Conservation (phyloP, 2,329 filamentous ascomycete genomes). For the Parafenestella ontariensis region DNA sequence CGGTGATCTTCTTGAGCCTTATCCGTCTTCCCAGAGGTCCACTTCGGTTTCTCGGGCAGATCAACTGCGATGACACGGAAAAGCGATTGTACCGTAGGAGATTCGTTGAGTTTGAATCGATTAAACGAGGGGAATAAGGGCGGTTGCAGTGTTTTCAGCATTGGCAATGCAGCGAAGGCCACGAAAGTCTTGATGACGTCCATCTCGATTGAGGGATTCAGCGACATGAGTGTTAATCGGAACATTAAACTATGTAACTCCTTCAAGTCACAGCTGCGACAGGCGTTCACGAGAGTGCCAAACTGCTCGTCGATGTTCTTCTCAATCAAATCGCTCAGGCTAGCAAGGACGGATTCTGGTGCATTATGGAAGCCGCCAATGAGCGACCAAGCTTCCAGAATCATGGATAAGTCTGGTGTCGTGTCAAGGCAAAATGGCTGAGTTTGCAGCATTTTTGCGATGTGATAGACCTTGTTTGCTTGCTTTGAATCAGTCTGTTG, state of each 20-base stretch:
- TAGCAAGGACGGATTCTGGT: slow-evolving; percentile 4
- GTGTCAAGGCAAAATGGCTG: slow-evolving; percentile 14
- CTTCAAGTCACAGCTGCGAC: slow-evolving; percentile 24
- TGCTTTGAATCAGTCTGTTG: slow-evolving; percentile 13
- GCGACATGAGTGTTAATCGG: slow-evolving; percentile 52
- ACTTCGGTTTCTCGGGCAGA: slow-evolving; percentile 7
- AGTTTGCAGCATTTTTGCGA: slow-evolving; percentile 14
- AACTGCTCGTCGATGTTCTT: slow-evolving; percentile 47
- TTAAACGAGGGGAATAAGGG: slow-evolving; percentile 38
- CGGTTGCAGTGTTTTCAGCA: slow-evolving; percentile 47
- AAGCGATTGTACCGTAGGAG: slow-evolving; percentile 44
- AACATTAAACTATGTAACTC: slow-evolving; percentile 53
- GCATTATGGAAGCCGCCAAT: slow-evolving; percentile 21
- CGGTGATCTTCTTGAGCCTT: slow-evolving; percentile 13
- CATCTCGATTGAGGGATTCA: slow-evolving; percentile 47
- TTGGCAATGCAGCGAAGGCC: slow-evolving; percentile 52
- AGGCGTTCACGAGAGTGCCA: slow-evolving; percentile 52
- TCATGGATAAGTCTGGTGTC: slow-evolving; percentile 13
- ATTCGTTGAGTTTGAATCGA: slow-evolving; percentile 44
- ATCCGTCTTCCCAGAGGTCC: too few species aligned
- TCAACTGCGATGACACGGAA: slow-evolving; percentile 35
- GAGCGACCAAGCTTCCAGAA: slow-evolving; percentile 18
- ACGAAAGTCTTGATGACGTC: slow-evolving; percentile 35
- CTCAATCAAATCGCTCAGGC: slow-evolving; percentile 31
- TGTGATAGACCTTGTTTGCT: slow-evolving; percentile 19